These are phyloP conservation scores for Candida chauliodis DNA, from an alignment of 805 yeast genomes.

Conservation along the genomic window DNA sequence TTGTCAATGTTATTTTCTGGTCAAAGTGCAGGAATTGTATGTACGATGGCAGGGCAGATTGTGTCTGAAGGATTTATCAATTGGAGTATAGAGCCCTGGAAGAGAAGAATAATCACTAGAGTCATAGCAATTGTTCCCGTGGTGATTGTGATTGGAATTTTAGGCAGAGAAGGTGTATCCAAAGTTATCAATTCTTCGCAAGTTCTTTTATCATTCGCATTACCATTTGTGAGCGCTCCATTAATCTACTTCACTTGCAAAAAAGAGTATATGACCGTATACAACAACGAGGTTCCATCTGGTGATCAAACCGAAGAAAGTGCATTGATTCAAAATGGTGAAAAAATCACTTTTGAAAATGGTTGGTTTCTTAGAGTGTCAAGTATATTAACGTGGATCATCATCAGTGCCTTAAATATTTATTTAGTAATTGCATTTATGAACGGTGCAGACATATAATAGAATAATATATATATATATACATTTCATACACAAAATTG, in stretches of 20 bases:
- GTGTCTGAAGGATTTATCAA: conserved; percentile 44
- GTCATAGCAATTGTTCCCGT: conserved; percentile 42
- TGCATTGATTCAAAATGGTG: conserved; percentile 11
- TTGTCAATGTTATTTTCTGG: conserved; percentile 45
- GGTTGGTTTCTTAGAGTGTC: conserved; percentile 30
- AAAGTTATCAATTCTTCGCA: conserved; percentile 44
- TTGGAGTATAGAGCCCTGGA: conserved; percentile 43
- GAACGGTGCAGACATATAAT: conserved; percentile 35
- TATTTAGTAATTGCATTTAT: conserved; percentile 40
- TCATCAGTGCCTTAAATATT: conserved; percentile 36
- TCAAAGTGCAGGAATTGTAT: conserved; percentile 46
- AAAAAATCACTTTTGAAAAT: conserved; percentile 35
- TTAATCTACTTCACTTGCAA: conserved; percentile 42
- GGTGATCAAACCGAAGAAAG: conserved; percentile 15
- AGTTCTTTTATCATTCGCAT: conserved; percentile 41
- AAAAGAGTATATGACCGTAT: conserved; percentile 38
- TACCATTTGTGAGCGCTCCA: conserved; percentile 44
- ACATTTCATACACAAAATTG: not conserved
- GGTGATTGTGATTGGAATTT: conserved; percentile 29
- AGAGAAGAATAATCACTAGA: conserved; percentile 39
- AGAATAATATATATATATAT: no score
- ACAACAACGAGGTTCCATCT: conserved; percentile 17
- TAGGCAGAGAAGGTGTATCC: conserved; percentile 44
- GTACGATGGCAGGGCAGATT: conserved; percentile 49
- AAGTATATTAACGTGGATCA: conserved; percentile 37